Percentiles rank a stretch among this genome's conserved stretches.
These are phyloP conservation scores for Phytophthora hybrid DNA, from an alignment of 352 stramenopile genomes.

Conservation along the genomic window DNA sequence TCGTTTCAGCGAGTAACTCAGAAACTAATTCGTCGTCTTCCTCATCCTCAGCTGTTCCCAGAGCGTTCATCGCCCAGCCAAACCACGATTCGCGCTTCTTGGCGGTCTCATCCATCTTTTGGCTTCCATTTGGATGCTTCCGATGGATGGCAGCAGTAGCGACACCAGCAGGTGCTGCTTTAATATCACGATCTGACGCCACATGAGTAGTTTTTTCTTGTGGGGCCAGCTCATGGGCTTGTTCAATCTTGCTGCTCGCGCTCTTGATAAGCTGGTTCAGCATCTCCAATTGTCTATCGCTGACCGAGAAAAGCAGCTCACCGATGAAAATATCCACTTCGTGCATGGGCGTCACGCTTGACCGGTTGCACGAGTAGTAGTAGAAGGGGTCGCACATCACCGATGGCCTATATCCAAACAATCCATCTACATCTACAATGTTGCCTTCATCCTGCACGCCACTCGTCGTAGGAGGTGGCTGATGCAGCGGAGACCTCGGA, in stretches of 20 bases:
- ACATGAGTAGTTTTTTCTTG: conserved; percentile 3
- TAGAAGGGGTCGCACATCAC: conserved; percentile 73
- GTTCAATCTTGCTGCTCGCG: conserved; percentile 41
- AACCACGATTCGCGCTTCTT: conserved; percentile 62
- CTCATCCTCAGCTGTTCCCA: conserved; percentile 58
- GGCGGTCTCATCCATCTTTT: conserved; percentile 5
- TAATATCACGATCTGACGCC: background rate
- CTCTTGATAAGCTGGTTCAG: conserved; percentile 70
- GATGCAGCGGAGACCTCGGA: conserved; percentile 21
- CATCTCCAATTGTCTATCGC: conserved; percentile 85
- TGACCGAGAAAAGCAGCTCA: conserved; percentile 81
- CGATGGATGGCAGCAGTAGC: background rate
- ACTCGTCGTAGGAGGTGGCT: conserved; percentile 4
- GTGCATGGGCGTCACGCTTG: conserved; percentile 52
- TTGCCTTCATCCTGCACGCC: conserved; percentile 20
- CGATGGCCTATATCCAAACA: conserved; percentile 56
- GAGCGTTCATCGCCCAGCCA: conserved; percentile 72
- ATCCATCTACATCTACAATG: conserved; percentile 46
- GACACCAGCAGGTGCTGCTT: background rate
- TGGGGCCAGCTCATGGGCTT: conserved; percentile 10
- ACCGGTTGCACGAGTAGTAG: conserved; percentile 64
- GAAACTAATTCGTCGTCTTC: conserved; percentile 74
- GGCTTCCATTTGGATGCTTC: background rate
- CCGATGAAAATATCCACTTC: conserved; percentile 79
- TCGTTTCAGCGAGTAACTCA: conserved; percentile 76